A percentile compares a stretch with the other conserved stretches of the same genome.
Conservation (phyloP, 371 early-diverging fungal genomes). For the Mortierella sp. region DNA sequence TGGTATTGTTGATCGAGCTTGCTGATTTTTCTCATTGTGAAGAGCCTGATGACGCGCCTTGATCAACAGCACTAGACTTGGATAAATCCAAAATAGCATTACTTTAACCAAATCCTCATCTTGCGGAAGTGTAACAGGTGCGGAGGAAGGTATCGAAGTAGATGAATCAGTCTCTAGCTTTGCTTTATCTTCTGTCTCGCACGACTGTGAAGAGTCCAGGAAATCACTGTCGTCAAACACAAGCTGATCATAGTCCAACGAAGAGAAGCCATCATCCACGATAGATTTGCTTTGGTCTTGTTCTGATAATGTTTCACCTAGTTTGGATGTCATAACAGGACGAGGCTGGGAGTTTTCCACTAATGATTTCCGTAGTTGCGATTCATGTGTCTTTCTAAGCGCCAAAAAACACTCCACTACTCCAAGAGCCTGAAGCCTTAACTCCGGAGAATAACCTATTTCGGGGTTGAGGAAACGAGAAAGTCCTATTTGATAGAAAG, state of each 20-base stretch:
- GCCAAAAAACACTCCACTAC: conserved; percentile 22
- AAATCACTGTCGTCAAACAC: conserved; percentile 33
- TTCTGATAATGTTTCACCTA: not conserved
- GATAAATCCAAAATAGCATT: conserved; percentile 31
- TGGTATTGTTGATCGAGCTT: conserved; percentile 5
- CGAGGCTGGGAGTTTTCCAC: not conserved
- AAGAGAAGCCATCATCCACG: conserved; percentile 35
- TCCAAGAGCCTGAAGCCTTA: conserved; percentile 31
- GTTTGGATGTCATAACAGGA: not conserved
- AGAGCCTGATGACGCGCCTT: conserved; percentile 24
- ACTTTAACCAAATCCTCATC: conserved; percentile 13
- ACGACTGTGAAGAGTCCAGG: conserved; percentile 10
- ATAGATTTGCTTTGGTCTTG: not conserved
- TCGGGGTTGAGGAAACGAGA: conserved; percentile 17
- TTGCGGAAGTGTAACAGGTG: conserved; percentile 8
- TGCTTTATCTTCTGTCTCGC: not conserved
- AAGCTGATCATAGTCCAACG: conserved; percentile 29
- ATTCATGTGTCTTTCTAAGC: not conserved
- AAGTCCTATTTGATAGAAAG: conserved; percentile 17
- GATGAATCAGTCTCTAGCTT: not conserved
- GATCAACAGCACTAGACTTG: conserved; percentile 13
- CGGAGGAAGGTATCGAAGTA: not conserved
- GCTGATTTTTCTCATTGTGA: conserved; percentile 26
- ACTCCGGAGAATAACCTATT: conserved; percentile 16
- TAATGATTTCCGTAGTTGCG: not conserved